Evolutionary conservation across 495 filamentous ascomycete genomes (phyloP).

Genomic region (Trichocladium uniseriatum): DNA sequence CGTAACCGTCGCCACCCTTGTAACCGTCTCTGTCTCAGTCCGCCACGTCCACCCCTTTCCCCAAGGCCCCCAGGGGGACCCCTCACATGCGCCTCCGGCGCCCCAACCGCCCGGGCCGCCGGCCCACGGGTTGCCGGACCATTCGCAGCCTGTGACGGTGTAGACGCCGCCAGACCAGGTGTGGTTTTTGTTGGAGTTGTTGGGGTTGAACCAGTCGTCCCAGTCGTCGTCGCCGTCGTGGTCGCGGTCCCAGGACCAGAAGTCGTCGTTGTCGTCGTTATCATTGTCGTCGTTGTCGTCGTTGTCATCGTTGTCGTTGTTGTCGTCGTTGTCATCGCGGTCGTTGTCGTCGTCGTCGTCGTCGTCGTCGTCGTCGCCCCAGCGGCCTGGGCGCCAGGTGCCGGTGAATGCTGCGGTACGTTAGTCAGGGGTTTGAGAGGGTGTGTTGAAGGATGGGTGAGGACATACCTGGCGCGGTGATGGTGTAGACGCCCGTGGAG

Average conservation of each 20-base stretch:
- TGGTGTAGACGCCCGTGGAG: constrained; percentile 32
- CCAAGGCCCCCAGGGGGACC: constrained; percentile 37
- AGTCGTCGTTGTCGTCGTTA: neutral
- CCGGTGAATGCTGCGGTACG: constrained; percentile 27
- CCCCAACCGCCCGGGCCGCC: constrained; percentile 38
- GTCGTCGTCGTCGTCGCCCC: constrained; percentile 6
- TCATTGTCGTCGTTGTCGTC: neutral
- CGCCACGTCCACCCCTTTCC: constrained; percentile 33
- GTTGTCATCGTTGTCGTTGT: constrained; percentile 2
- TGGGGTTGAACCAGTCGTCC: neutral
- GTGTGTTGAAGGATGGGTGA: neutral
- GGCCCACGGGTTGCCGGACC: constrained; percentile 38
- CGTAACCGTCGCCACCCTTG: constrained; percentile 29
- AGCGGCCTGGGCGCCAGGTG: constrained; percentile 20
- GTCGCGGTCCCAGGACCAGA: too few species aligned
- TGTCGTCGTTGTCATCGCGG: neutral
- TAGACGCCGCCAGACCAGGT: constrained; percentile 39
- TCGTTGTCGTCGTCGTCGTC: constrained; percentile 1
- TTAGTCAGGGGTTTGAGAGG: neutral
- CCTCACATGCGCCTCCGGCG: constrained; percentile 25
- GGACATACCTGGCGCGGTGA: constrained; percentile 23
- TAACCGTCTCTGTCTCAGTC: constrained; percentile 26
- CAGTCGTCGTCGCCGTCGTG: neutral
- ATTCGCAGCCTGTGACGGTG: constrained; percentile 40
- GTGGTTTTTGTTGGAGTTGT: neutral